Conservation (phyloP, 495 filamentous ascomycete species). For the Bathelium albidoporum region DNA sequence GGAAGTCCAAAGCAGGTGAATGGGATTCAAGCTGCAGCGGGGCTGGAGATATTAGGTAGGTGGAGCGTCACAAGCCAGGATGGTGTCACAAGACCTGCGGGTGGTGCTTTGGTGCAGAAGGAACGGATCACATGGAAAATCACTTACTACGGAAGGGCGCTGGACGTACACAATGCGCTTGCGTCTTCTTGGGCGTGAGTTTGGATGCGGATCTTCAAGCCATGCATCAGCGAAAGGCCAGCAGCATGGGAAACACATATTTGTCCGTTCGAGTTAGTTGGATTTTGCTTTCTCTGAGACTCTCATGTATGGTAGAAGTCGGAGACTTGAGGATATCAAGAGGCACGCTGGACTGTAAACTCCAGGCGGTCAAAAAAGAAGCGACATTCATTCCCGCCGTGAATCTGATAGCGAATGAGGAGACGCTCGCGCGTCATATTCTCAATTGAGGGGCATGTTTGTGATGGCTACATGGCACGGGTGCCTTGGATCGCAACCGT, state of each 20-base stretch:
- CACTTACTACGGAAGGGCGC: not conserved
- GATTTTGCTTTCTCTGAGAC: not conserved
- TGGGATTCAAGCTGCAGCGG: not conserved
- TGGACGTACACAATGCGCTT: not conserved
- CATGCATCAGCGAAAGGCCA: slow-evolving; percentile 8
- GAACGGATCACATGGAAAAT: no score
- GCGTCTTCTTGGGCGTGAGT: not conserved
- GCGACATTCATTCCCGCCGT: no score
- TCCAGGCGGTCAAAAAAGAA: no score
- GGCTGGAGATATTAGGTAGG: not conserved
- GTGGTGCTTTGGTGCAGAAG: not conserved
- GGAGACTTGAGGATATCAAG: not conserved
- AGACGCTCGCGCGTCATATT: not conserved
- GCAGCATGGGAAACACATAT: slow-evolving; percentile 6
- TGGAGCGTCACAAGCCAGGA: not conserved
- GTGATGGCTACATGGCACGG: not conserved
- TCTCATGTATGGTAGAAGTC: not conserved
- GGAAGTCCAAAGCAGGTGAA: not conserved
- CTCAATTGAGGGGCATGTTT: not conserved
- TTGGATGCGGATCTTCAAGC: slow-evolving; percentile 1
- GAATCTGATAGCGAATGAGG: not conserved
- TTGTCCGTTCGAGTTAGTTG: not conserved
- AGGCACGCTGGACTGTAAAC: no score
- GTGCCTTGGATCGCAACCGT: not conserved
- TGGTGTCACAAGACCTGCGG: not conserved